phyloP scores from a whole-genome alignment of 169 alveolate species.

The Eimeria acervulina region DNA sequence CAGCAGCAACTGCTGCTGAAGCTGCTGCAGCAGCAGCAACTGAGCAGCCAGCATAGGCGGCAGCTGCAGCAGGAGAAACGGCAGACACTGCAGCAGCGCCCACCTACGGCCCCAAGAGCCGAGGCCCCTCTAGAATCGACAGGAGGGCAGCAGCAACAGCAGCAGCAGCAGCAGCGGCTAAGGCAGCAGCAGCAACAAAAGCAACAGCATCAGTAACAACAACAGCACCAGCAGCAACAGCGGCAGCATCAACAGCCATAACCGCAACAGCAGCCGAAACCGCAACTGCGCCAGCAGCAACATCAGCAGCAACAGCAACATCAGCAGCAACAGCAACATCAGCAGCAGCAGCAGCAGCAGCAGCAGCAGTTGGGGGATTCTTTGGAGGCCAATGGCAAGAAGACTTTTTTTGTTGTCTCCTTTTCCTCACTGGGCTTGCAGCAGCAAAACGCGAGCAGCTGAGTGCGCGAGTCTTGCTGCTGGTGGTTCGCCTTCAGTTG shows the following conservation, averaged over 20 bases:
- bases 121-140: too few species aligned
- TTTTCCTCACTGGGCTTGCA: too few species aligned
- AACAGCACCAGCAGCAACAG: neutral
- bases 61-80: neutral
- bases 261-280: neutral
- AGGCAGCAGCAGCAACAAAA: too few species aligned
- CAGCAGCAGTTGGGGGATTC: neutral
- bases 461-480: neutral
- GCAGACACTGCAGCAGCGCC: neutral
- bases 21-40: too few species aligned
- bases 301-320: neutral
- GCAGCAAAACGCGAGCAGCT: neutral
- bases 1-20: too few species aligned
- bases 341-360: neutral
- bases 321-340: neutral
- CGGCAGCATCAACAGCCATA: neutral
- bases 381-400: neutral
- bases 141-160: too few species aligned
- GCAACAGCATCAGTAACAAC: conserved; percentile 10
- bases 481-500: neutral
- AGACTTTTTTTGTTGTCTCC: too few species aligned
- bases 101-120: too few species aligned
- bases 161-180: neutral
- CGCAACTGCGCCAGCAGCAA: neutral
- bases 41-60: too few species aligned